phyloP scores from a whole-genome alignment of 169 alveolate species.

The Eimeria maxima region DNA sequence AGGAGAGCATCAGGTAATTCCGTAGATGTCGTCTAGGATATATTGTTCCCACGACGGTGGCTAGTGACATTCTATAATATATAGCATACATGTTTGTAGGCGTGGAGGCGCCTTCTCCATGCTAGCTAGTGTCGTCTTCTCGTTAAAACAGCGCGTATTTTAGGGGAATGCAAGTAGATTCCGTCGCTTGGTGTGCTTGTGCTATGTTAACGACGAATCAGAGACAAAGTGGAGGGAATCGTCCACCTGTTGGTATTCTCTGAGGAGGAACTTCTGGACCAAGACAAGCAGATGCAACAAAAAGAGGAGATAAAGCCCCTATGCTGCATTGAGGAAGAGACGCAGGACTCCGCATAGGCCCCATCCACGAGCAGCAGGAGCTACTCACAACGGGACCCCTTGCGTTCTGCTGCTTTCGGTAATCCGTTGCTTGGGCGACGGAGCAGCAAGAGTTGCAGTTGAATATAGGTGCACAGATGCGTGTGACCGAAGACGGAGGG shows the following conservation, averaged over 20 bases:
- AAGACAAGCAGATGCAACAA: constrained; percentile 23
- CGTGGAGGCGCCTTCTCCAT: not conserved
- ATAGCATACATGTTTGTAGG: not conserved
- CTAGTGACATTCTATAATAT: too few species aligned
- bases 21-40: not conserved
- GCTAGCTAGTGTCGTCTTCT: not conserved
- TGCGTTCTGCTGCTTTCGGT: too few species aligned
- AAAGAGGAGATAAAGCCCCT: constrained; percentile 1
- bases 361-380: not conserved
- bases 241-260: constrained; percentile 32
- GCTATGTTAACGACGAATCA: not conserved
- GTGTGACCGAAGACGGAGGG: not conserved
- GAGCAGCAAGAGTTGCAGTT: too few species aligned
- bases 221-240: constrained; percentile 29
- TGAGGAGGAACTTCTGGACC: constrained; percentile 1
- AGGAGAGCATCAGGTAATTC: not conserved
- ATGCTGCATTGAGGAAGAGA: not conserved
- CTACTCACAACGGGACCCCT: not conserved
- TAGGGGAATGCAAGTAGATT: not conserved
- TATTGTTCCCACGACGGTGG: not conserved
- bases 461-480: not conserved
- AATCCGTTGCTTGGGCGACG: too few species aligned
- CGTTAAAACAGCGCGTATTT: not conserved
- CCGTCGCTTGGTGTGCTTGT: not conserved
- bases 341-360: not conserved